Conservation (phyloP, 139 green algal species). For the Volvox africanus region DNA sequence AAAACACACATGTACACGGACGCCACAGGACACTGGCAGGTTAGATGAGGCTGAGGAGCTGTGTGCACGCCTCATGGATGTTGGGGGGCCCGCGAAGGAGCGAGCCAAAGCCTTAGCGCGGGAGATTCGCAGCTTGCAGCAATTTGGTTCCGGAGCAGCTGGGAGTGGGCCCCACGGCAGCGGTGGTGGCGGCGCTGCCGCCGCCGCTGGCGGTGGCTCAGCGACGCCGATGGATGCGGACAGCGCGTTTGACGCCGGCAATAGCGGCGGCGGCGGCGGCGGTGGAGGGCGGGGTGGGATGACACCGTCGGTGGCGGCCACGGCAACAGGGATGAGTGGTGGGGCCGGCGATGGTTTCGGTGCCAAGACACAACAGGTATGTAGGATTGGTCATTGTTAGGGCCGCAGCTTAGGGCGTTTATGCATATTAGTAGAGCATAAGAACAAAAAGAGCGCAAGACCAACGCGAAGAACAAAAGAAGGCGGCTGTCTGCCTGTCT, state of each 20-base stretch:
- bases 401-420: no score
- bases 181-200: neutral
- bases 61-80: constrained; percentile 88
- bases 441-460: neutral
- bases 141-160: neutral
- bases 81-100: constrained; percentile 83
- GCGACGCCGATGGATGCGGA: constrained; percentile 7
- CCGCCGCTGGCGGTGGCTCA: neutral
- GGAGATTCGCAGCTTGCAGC: constrained; percentile 61
- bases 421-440: no score
- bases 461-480: no score
- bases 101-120: constrained; percentile 86
- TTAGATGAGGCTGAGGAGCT: constrained; percentile 74
- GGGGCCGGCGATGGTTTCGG: neutral
- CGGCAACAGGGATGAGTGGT: neutral
- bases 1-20: neutral
- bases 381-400: no score
- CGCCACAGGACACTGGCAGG: constrained; percentile 66
- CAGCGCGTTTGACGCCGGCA: neutral
- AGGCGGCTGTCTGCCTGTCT: neutral
- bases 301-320: neutral
- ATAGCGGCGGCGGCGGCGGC: no score
- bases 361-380: neutral
- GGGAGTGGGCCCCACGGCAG: neutral
- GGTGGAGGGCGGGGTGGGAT: neutral